Base-by-base conservation (phyloP, 2,329 filamentous ascomycete species). In the Chalara sp. region DNA sequence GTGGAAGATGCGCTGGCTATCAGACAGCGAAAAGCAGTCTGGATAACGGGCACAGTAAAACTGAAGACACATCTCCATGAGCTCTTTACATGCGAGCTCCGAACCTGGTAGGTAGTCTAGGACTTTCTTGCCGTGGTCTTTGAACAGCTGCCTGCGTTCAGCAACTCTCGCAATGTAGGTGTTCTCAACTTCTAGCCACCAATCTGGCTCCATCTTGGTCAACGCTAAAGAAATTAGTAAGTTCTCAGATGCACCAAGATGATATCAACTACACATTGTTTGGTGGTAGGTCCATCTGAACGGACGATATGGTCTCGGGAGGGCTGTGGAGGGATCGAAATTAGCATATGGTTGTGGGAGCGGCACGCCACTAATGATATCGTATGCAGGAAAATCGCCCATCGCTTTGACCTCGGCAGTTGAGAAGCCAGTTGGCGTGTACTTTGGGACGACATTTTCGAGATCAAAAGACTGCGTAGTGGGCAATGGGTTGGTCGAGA, bases 211-310 rank as follows among this genome's bases (percentile, higher is more conserved):
- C 66, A 93, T 71, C 59, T 89, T 95, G 42, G 79, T 83, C 6
- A 92, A 72, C 2, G 88, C 87, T 93, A 53, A 3, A 30, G 10
- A 11, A 45, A 12, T 58, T 46, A 62, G 51, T 50, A 30, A 13
- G 33, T 6, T 48, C 46, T 28, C 13, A 4, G 33, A 5, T 32
- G 31, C 11, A 28, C 21, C 30, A 44, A 6, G 37, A 44, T 30
- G 33, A 7, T 35, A 10, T 29, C 30, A 11, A 75, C 84, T 78
- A 92, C 88, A 87, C 89, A 95, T 95, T 0, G 89, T 95, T 64
- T 95, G 89, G 63, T 93, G 87, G 63, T 95, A 95, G 0, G 76
- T 72, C 89, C 89, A 95, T 60, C 89, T 70, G 42, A 95, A 86
- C 0, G 89, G 89, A 40, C 89, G 76, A 64, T 91, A 95, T 0